Base-by-base conservation (phyloP, 2,329 filamentous ascomycete genomes). In the Ophiostoma triangulosporum region DNA sequence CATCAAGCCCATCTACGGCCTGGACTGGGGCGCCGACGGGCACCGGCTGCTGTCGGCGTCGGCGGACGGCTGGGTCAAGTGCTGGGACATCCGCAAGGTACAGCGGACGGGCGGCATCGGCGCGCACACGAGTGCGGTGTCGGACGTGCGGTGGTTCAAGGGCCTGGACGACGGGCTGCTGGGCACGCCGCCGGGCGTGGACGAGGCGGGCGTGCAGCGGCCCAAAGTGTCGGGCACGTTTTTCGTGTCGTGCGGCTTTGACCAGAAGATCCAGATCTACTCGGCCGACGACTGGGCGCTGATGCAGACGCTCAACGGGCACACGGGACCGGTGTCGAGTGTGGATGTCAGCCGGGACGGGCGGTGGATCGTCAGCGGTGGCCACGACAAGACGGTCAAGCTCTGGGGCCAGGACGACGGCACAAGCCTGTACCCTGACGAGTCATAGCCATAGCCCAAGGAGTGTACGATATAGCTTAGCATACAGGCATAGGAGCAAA, bases 281-380 rank as follows among this genome's bases (percentile, higher is more conserved):
- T 95, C 89, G 6, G 89, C 89, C 2, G 93, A 98, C 65, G 91
- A 98, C 69, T 98, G 93, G 90, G 84, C 86, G 1, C 70, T 95
- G 55, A 81, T 90, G 57, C 94, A 95, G 69, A 88, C 83, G 15
- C 71, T 98, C 55, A 88, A 84, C 61, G 93, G 90, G 0, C 93
- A 98, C 68, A 88, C 89, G 1, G 90, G 88, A 2, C 93, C 94
- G 38, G 90, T 98, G 11, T 80, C 94, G 51, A 94, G 88, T 60
- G 85, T 88, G 12, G 93, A 98, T 70, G 81, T 95, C 52, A 94
- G 86, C 63, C 75, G 76, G 58, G 88, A 97, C 67, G 86, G 83
- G 8, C 84, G 76, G 64, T 98, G 89, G 88, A 95, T 98, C 66
- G 86, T 91, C 24, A 96, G 89, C 65, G 89, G 88, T 60, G 90